Base-by-base conservation (phyloP, 2,329 filamentous ascomycete species). In the Hypoxylon sp. region DNA sequence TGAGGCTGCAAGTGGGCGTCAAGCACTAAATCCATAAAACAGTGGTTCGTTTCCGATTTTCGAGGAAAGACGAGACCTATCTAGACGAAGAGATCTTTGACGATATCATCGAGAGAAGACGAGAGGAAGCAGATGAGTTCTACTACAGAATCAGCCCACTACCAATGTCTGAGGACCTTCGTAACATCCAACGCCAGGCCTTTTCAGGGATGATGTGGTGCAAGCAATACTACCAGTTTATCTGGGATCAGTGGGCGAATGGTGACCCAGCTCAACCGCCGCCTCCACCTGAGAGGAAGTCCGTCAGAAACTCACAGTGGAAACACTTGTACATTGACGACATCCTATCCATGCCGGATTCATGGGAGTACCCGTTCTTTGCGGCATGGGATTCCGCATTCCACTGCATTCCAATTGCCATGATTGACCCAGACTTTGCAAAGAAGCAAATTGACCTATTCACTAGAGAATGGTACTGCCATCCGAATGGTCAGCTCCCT, bases 121-220 rank as follows among this genome's bases (percentile, higher is more conserved):
- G 87, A 65, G 87, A 91, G n/a, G 95, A 98, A 74, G 95, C 95
- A 5, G 95, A 98, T 76, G 94, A 98, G 66, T 98, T 98, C 78
- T 98, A 96, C 82, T 96, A 91, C 81, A 88, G 92, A 63, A 91
- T 98, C 78, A 97, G 93, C 79, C 95, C 95, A 2, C 84, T 97
- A 38, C 95, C 94, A 2, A 97, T 97, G 91, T 86, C 92, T 0
- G 94, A 98, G 50, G 95, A 98, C 75, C 84, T 97, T 63, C 90
- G 94, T 71, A 97, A 96, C 78, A 96, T 98, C 71, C 96, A 98
- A 80, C 88, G 95, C 71, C 94, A 97, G 78, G 96, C 95, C 3
- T 91, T 97, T 70, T 90, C 94, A 0, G 95, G 96, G 56, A 98
- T 98, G 95, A 91, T 98, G 85, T 98, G 95, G 95, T 96, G 91